Conservation (phyloP, 345 rosid species). For the Citrus medica region DNA sequence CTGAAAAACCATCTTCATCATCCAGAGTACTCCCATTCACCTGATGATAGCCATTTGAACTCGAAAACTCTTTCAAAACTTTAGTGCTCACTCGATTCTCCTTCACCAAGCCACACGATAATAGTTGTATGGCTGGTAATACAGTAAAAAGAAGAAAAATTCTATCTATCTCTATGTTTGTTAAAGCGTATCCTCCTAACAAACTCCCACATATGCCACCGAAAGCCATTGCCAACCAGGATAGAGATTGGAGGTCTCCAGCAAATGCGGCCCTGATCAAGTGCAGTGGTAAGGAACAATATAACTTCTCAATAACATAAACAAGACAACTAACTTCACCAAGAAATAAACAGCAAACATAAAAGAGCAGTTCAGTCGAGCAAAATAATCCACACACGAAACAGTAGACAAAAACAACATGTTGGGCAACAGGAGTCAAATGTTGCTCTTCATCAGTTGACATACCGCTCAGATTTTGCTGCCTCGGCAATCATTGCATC, state of each 20-base stretch:
- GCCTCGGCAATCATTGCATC: conserved; percentile 99
- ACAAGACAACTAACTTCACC: neutral
- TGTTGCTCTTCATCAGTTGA: neutral
- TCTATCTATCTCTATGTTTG: conserved; percentile 57
- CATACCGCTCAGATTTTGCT: conserved; percentile 68
- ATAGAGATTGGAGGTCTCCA: conserved; percentile 92
- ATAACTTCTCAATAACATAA: neutral
- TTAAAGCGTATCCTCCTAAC: conserved; percentile 81
- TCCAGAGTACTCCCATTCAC: conserved; percentile 35
- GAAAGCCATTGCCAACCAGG: conserved; percentile 91
- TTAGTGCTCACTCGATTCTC: conserved; percentile 43
- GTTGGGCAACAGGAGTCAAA: neutral
- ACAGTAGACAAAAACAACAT: neutral
- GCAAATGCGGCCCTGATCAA: conserved; percentile 77
- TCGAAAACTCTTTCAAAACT: conserved; percentile 24
- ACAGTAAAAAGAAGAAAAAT: conserved; percentile 77
- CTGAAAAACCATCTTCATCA: conserved; percentile 33
- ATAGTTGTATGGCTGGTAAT: conserved; percentile 66
- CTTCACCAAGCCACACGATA: conserved; percentile 72
- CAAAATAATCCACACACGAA: neutral
- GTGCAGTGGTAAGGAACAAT: neutral
- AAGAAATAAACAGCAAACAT: neutral
- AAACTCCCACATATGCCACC: conserved; percentile 94
- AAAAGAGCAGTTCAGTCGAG: neutral
- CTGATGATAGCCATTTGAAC: conserved; percentile 30